These are phyloP conservation scores for Phytopythium montanum DNA, from an alignment of 352 stramenopile species.

Conservation along the genomic window DNA sequence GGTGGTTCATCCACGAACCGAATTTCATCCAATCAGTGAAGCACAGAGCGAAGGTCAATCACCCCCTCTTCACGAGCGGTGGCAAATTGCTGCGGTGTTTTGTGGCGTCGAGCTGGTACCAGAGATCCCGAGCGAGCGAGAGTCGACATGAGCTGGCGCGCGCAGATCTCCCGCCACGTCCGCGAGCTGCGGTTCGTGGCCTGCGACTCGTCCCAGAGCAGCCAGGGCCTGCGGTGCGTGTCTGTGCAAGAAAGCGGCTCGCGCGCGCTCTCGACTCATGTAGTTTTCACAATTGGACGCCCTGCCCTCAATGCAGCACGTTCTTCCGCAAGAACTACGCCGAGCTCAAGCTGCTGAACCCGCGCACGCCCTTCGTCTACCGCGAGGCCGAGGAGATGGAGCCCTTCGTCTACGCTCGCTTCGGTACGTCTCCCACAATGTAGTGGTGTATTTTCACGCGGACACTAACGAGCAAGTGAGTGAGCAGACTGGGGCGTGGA, in stretches of 20 bases:
- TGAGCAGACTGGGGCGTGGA: slow-evolving; percentile 74
- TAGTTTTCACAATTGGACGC: not conserved
- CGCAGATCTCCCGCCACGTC: slow-evolving; percentile 84
- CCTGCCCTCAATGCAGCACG: too few species aligned
- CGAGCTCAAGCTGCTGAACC: slow-evolving; percentile 89
- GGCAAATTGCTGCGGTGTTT: not conserved
- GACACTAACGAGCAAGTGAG: not conserved
- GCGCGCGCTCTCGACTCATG: slow-evolving; percentile 1
- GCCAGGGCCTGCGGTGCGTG: slow-evolving; percentile 70
- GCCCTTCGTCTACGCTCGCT: slow-evolving; percentile 86
- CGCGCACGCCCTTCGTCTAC: slow-evolving; percentile 79
- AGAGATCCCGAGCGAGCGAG: slow-evolving; percentile 1
- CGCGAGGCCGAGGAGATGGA: slow-evolving; percentile 85
- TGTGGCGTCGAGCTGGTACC: not conserved
- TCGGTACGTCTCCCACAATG: slow-evolving; percentile 28
- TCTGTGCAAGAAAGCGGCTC: not conserved
- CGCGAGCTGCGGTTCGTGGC: slow-evolving; percentile 83
- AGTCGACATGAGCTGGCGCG: slow-evolving; percentile 78
- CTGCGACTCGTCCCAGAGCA: slow-evolving; percentile 84
- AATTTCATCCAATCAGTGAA: too few species aligned
- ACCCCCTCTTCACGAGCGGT: not conserved
- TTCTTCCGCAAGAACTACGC: slow-evolving; percentile 88
- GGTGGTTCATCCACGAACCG: slow-evolving; percentile 1
- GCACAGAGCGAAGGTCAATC: too few species aligned
- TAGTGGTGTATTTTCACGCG: not conserved